Evolutionary conservation across 768 basidiomycete species (phyloP).

Genomic region (Lactarius psammicola): DNA sequence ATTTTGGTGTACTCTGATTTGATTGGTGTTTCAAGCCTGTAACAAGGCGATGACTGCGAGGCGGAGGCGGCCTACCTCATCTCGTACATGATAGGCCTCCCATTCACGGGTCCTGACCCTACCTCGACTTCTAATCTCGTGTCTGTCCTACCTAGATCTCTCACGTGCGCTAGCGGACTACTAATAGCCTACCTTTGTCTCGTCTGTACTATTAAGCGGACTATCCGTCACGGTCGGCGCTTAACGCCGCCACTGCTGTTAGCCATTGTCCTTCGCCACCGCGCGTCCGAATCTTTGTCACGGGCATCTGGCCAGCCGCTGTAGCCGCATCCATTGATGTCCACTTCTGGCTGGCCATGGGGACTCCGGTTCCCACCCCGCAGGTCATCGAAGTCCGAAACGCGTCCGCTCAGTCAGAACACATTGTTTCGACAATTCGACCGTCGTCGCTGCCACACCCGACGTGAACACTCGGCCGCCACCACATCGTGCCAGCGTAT

Average conservation of each 20-base stretch:
- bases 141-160: not conserved
- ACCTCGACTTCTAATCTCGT: not conserved
- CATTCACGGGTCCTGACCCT: not conserved
- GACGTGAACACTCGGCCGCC: not conserved
- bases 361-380: not conserved
- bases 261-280: not conserved
- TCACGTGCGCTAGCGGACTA: not conserved
- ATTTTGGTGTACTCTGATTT: not conserved
- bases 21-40: not conserved
- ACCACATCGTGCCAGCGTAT: not conserved
- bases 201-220: not conserved
- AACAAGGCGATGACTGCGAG: not conserved
- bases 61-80: not conserved
- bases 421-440: slow-evolving; percentile 4
- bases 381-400: not conserved
- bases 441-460: not conserved
- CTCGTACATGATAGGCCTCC: not conserved
- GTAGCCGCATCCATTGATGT: not conserved
- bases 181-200: not conserved
- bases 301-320: not conserved
- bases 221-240: not conserved
- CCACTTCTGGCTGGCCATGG: not conserved
- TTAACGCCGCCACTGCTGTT: not conserved
- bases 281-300: not conserved
- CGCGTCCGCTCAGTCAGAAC: not conserved